A percentile compares a stretch with the other conserved stretches of the same genome.
Conservation (phyloP, 257 asterid genomes). For the Thymus quinquecostatus region DNA sequence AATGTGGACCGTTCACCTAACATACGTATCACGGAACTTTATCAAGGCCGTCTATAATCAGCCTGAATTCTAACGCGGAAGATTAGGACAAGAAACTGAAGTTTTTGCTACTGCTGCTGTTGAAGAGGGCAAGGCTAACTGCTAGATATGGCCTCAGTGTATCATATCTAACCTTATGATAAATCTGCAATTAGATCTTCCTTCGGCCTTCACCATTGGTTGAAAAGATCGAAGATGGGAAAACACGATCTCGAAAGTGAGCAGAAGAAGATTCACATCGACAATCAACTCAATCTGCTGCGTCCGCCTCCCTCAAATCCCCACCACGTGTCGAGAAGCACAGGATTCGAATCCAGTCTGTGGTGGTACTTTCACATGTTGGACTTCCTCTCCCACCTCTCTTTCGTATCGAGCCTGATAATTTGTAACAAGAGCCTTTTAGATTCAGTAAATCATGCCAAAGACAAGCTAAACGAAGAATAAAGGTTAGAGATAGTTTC, state of each 20-base stretch:
- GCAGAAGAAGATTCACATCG: constrained; percentile 1
- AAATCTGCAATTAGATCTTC: not conserved
- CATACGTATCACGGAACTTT: too few species aligned
- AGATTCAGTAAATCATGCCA: not conserved
- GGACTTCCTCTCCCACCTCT: constrained; percentile 91
- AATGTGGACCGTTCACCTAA: not conserved
- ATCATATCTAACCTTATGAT: not conserved
- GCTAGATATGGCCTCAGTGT: not conserved
- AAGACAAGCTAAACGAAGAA: not conserved
- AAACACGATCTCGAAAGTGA: not conserved
- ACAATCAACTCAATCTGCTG: constrained; percentile 13
- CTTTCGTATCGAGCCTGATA: constrained; percentile 74
- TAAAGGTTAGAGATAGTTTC: not conserved
- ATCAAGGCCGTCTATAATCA: not conserved
- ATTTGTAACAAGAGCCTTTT: constrained; percentile 17
- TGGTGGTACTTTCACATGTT: constrained; percentile 59
- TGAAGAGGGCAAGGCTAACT: not conserved
- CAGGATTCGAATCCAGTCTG: not conserved
- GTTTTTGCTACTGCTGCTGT: not conserved
- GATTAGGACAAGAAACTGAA: not conserved
- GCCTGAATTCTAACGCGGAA: not conserved
- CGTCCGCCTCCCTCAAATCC: not conserved
- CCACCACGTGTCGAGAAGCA: not conserved
- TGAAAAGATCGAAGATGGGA: not conserved
- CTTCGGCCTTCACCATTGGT: not conserved